Evolutionary conservation across 2,329 filamentous ascomycete genomes (phyloP), one percentile per base, ranked within the genome.

Genomic region (Ilyonectria mors-panacis): DNA sequence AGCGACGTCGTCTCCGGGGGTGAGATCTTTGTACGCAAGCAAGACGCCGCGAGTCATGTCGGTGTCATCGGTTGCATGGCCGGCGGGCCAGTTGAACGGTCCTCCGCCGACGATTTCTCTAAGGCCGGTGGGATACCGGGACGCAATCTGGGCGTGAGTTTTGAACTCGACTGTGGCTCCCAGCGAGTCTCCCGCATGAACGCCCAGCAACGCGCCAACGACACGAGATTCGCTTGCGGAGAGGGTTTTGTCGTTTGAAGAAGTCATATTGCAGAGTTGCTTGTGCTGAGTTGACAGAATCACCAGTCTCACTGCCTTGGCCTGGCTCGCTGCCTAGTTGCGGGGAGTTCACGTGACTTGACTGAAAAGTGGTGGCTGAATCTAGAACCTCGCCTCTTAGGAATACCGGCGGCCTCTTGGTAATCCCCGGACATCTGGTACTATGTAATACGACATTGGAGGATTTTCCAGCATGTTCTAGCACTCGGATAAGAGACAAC

Each of bases 21-120:
- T 13, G 12, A 35, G 30, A 51, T 81, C 80, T 1, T 66, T 73
- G 67, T 86, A 85, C 4, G 82, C 83, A 15, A 85, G 78, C 6
- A 85, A 75, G 0, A 85, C 81, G 10, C 79, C 83, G 5, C 84
- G 82, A 5, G 82, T 84, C 68, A 86, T 76, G 69, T 86, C 84
- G 1, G 84, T 85, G 70, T 86, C 84, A 70, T 86, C 84, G 28
- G 84, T 85, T 17, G 84, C 84, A 64, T 82, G 79, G 8, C 85
- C 84, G 0, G 79, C 66, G 0, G 79, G 63, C 84, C 84, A 86
- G 21, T 48, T 12, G 63, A 86, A 85, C 2, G 72, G 65, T 0
- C 85, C 85, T 54, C 85, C 84, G 55, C 84, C 84, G 19, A 83
- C 70, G 37, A 86, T 85, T 10, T 81, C 77, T 45, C 80, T 80